phyloP scores from a whole-genome alignment of 306 rosid species.

The Casuarina glauca region DNA sequence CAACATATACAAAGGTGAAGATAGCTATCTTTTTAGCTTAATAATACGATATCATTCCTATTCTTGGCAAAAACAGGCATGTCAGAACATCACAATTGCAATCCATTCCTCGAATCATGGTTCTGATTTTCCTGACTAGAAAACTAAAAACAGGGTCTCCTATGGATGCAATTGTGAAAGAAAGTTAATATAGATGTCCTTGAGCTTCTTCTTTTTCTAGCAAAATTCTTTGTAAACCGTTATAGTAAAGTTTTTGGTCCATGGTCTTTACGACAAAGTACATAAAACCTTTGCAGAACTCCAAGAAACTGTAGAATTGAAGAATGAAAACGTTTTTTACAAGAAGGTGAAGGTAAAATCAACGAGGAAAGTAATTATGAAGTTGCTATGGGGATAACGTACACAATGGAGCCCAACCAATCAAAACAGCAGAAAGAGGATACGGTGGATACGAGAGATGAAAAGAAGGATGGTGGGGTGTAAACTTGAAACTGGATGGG shows the following conservation, averaged over 20 bases:
- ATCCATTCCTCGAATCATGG: conserved; percentile 1
- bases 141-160: not conserved
- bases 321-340: not conserved
- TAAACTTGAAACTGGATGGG: not conserved
- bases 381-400: not conserved
- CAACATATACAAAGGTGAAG: conserved; percentile 17
- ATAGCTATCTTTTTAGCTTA: conserved; percentile 14
- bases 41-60: not conserved
- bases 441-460: not conserved
- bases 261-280: not conserved
- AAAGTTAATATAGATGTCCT: not conserved
- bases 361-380: not conserved
- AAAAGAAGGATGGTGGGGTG: not conserved
- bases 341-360: not conserved
- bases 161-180: not conserved
- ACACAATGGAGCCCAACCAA: not conserved
- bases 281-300: not conserved
- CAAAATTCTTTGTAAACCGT: not conserved
- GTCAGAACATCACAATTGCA: conserved; percentile 6
- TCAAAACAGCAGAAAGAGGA: not conserved
- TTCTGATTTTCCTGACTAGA: not conserved
- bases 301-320: not conserved
- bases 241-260: not conserved
- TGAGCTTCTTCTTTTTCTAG: conserved; percentile 8
- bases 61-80: conserved; percentile 2